A percentile compares a stretch with the other conserved stretches of the same genome.
Conservation (phyloP, 352 stramenopile genomes). For the Elongisporangium undulatum region DNA sequence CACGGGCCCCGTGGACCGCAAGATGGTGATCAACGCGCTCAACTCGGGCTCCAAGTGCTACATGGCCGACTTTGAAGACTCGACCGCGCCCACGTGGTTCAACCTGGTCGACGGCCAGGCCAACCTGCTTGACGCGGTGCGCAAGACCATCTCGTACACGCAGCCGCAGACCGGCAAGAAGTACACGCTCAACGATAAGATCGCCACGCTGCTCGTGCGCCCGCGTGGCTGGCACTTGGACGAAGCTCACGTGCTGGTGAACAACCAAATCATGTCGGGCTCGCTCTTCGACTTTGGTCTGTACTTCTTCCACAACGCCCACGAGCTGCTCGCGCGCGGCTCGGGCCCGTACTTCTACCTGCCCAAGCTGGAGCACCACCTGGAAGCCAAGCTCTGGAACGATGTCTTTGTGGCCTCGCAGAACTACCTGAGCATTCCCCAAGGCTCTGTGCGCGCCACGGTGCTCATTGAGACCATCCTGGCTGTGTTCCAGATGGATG, state of each 20-base stretch:
- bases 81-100: constrained; percentile 90
- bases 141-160: constrained; percentile 86
- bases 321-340: constrained; percentile 77
- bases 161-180: constrained; percentile 67
- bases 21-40: constrained; percentile 98
- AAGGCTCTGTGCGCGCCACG: constrained; percentile 90
- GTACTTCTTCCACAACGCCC: constrained; percentile 96
- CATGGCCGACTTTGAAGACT: constrained; percentile 97
- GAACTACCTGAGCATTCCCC: constrained; percentile 88
- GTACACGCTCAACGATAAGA: constrained; percentile 69
- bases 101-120: constrained; percentile 92
- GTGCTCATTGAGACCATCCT: constrained; percentile 97
- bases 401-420: constrained; percentile 95
- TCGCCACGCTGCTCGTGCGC: constrained; percentile 90
- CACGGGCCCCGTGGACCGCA: constrained; percentile 92
- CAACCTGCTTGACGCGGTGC: constrained; percentile 92
- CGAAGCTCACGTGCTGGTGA: constrained; percentile 93
- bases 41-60: constrained; percentile 94
- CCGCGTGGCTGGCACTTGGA: constrained; percentile 94
- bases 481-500: constrained; percentile 97
- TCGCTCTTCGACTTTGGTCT: constrained; percentile 95
- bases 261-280: constrained; percentile 90
- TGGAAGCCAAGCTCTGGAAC: constrained; percentile 96
- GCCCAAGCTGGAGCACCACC: constrained; percentile 94
- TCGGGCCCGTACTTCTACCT: constrained; percentile 95